A percentile compares a stretch with the other conserved stretches of the same genome.
phyloP scores from a whole-genome alignment of 352 stramenopile genomes.

The Phytopythium oedochilum region DNA sequence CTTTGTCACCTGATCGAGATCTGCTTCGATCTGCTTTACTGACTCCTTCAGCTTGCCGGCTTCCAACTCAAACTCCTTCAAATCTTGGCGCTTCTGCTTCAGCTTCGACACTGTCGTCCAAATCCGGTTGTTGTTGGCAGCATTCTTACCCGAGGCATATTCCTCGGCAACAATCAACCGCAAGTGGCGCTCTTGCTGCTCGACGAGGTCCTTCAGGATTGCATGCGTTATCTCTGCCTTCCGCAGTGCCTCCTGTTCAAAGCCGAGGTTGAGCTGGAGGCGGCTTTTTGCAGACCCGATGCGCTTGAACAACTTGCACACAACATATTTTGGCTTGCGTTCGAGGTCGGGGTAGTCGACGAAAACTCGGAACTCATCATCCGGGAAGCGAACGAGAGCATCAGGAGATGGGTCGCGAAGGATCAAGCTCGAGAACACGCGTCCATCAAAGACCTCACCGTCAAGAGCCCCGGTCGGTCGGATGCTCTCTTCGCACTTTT shows the following conservation, averaged over 20 bases:
- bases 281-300: slow-evolving; percentile 26
- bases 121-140: slow-evolving; percentile 14
- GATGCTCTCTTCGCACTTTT: slow-evolving; percentile 16
- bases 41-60: slow-evolving; percentile 9
- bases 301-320: slow-evolving; percentile 53
- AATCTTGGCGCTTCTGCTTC: slow-evolving; percentile 36
- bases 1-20: slow-evolving; percentile 7
- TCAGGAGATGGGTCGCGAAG: slow-evolving; percentile 34
- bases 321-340: slow-evolving; percentile 17
- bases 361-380: slow-evolving; percentile 42
- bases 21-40: slow-evolving; percentile 6
- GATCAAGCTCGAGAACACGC: slow-evolving; percentile 33
- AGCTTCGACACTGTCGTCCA: slow-evolving; percentile 34
- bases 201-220: slow-evolving; percentile 30
- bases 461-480: slow-evolving; percentile 1
- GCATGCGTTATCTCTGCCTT: slow-evolving; percentile 20
- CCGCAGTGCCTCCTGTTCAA: slow-evolving; percentile 8
- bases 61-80: slow-evolving; percentile 28
- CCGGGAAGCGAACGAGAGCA: slow-evolving; percentile 37
- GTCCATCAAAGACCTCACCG: slow-evolving; percentile 15
- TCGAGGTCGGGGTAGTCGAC: slow-evolving; percentile 17
- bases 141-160: slow-evolving; percentile 14
- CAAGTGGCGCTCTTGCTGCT: slow-evolving; percentile 31
- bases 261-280: slow-evolving; percentile 14
- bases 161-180: slow-evolving; percentile 24